Percentiles rank a stretch among this genome's conserved stretches.
Evolutionary conservation across 768 basidiomycete species (phyloP).

Genomic region (Phallus indusiatus): DNA sequence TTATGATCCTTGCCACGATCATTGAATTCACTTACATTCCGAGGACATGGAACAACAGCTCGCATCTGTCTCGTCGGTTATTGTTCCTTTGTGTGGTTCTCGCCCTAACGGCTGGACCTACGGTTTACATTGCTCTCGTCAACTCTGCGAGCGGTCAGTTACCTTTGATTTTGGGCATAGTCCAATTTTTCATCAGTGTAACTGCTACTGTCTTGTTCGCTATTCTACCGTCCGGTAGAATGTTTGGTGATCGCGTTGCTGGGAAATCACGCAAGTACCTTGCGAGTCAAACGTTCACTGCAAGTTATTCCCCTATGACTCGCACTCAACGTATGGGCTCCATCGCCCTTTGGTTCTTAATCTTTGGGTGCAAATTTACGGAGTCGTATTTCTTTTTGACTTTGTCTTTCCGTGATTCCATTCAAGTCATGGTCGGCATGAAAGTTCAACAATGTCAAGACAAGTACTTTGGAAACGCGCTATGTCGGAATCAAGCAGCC

Average conservation of each 20-base stretch:
- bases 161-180: slow-evolving; percentile 87
- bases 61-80: slow-evolving; percentile 86
- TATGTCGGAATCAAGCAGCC: slow-evolving; percentile 89
- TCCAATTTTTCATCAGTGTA: slow-evolving; percentile 92
- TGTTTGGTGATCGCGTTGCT: slow-evolving; percentile 97
- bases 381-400: slow-evolving; percentile 99
- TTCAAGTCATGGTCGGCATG: slow-evolving; percentile 94
- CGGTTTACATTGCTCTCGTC: slow-evolving; percentile 87
- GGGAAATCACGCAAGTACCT: slow-evolving; percentile 96
- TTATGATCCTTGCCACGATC: slow-evolving; percentile 93
- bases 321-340: slow-evolving; percentile 65
- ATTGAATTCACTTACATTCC: slow-evolving; percentile 97
- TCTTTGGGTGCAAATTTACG: slow-evolving; percentile 93
- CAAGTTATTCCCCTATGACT: slow-evolving; percentile 74
- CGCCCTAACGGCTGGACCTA: slow-evolving; percentile 84
- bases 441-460: slow-evolving; percentile 86
- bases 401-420: slow-evolving; percentile 86
- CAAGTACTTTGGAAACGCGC: slow-evolving; percentile 69
- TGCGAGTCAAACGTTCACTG: slow-evolving; percentile 97
- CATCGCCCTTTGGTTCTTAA: slow-evolving; percentile 75
- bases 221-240: slow-evolving; percentile 89
- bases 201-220: slow-evolving; percentile 80
- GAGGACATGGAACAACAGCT: slow-evolving; percentile 97
- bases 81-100: slow-evolving; percentile 87
- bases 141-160: slow-evolving; percentile 51